These are phyloP conservation scores for Neolentinus lepideus DNA, from an alignment of 1,284 basidiomycete species.

Conservation along the genomic window DNA sequence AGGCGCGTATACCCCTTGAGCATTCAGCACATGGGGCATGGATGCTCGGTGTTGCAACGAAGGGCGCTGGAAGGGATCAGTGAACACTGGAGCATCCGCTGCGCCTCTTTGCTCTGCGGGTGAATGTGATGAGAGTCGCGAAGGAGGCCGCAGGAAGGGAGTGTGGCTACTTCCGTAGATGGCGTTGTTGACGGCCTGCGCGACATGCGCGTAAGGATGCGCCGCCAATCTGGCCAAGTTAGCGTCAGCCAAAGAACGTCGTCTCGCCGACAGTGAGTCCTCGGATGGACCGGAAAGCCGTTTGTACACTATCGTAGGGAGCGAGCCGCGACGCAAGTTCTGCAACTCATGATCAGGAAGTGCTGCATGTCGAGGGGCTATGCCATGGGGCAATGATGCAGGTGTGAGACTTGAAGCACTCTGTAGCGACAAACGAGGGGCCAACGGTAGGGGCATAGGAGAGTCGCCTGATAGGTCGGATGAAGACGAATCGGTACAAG, in stretches of 20 bases:
- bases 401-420: not conserved
- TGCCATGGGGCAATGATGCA: not conserved
- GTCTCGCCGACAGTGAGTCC: slow-evolving; percentile 32
- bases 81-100: not conserved
- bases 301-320: slow-evolving; percentile 3
- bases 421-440: not conserved
- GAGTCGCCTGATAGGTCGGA: not conserved
- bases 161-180: slow-evolving; percentile 31
- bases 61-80: slow-evolving; percentile 16
- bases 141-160: slow-evolving; percentile 23
- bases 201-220: slow-evolving; percentile 57
- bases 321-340: slow-evolving; percentile 8
- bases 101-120: not conserved
- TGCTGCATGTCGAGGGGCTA: not conserved
- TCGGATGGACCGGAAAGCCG: slow-evolving; percentile 3
- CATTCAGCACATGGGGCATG: slow-evolving; percentile 22
- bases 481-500: not conserved
- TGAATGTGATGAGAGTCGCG: slow-evolving; percentile 19
- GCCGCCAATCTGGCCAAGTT: slow-evolving; percentile 50
- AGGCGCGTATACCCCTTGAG: slow-evolving; percentile 3
- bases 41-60: slow-evolving; percentile 38
- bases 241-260: slow-evolving; percentile 45
- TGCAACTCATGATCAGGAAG: slow-evolving; percentile 6
- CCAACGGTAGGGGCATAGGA: not conserved
- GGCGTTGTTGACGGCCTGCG: slow-evolving; percentile 46